These are phyloP conservation scores for Clarkia xantiana DNA, from an alignment of 345 rosid genomes.

Conservation along the genomic window DNA sequence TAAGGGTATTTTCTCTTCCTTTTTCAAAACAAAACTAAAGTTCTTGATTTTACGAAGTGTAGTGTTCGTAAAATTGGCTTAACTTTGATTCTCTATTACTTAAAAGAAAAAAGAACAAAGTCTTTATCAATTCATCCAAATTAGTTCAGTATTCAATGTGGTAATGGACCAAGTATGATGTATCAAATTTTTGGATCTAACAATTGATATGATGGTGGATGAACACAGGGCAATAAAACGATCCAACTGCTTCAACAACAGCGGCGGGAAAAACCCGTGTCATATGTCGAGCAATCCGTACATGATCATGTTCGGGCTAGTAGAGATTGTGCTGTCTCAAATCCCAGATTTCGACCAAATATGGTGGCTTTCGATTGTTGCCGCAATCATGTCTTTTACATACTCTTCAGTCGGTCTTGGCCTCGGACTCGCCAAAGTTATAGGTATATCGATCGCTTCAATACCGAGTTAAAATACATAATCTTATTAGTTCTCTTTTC, in stretches of 20 bases:
- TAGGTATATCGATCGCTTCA: conserved; percentile 10
- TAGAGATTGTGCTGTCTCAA: conserved; percentile 28
- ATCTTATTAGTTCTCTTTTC: no score
- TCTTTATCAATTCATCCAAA: no score
- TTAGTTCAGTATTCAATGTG: no score
- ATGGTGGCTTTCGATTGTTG: conserved; percentile 29
- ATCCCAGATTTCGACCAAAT: conserved; percentile 33
- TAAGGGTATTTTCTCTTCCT: no score
- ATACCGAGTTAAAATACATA: no score
- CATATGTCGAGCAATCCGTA: background rate
- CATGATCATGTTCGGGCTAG: conserved; percentile 17
- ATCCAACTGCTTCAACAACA: conserved; percentile 7
- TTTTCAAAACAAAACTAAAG: no score
- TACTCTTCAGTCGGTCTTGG: conserved; percentile 34
- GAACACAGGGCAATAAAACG: conserved; percentile 3
- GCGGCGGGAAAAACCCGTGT: background rate
- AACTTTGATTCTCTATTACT: no score
- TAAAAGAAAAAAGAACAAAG: no score
- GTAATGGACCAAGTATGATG: no score
- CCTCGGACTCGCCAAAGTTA: conserved; percentile 28
- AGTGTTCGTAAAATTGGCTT: no score
- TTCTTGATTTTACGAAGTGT: no score
- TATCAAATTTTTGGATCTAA: no score
- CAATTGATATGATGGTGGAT: background rate
- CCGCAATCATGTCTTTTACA: conserved; percentile 33